Base-by-base conservation (phyloP, 2,329 filamentous ascomycete genomes). In the Monosporascus sp. region DNA sequence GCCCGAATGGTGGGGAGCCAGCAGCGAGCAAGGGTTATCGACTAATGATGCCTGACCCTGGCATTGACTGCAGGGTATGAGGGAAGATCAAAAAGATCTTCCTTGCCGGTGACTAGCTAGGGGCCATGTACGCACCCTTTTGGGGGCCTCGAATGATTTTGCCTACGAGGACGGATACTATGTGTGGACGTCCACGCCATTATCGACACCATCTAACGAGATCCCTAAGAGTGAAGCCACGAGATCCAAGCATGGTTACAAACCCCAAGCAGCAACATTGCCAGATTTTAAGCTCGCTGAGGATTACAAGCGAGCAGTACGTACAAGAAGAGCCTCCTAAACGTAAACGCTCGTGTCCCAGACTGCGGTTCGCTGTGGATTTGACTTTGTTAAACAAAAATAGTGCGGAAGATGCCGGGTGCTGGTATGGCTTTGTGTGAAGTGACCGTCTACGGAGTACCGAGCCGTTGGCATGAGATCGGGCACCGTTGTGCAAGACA, bases 31-130 rank as follows among this genome's bases (percentile, higher is more conserved):
- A 67, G 65, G 64, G 63, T 60, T 52, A 54, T 64, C 60, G 59
- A 62, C 62, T 62, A 62, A 58, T 63, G 58, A 62, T 63, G 60
- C 59, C 59, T 57, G 55, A 55, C 59, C 61, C 63, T 60, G 60
- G 56, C 51, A 55, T 59, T 57, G 63, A 53, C 56, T 54, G 56
- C 60, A 64, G 58, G 61, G 58, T 56, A 55, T 58, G 58, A 61
- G 60, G 61, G 60, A 59, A 64, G 63, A 66, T 67, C 64, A n/a
- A n/a, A n/a, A n/a, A n/a, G 63, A 64, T 67, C 60, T 63, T 64
- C 60, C 61, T 62, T 60, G 61, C 62, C 58, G 58, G 54, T 55
- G 54, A 57, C 48, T 44, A 56, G 58, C 49, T 44, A 56, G 58
- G 43, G 58, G 59, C 57, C 59, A 58, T 50, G 51, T 35, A 57